These are phyloP conservation scores for Echium plantagineum DNA, from an alignment of 257 asterid genomes.

Conservation along the genomic window DNA sequence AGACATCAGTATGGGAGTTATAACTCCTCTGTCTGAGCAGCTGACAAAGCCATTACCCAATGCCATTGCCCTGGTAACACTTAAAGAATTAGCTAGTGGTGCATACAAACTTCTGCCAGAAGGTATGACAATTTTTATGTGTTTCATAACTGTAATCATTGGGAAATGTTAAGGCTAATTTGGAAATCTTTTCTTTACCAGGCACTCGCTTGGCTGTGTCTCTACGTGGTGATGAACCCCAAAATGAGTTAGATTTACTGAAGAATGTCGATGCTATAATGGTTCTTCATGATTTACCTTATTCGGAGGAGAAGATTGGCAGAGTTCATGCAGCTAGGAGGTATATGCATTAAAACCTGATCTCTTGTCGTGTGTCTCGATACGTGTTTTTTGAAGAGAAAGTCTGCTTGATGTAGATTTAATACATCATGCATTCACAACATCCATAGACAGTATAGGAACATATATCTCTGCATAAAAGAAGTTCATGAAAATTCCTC, in stretches of 20 bases:
- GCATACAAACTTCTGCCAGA: slow-evolving; percentile 86
- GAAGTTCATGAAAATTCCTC: too few species aligned
- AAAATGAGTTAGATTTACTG: slow-evolving; percentile 62
- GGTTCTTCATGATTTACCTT: slow-evolving; percentile 79
- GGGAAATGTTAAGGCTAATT: slow-evolving; percentile 10
- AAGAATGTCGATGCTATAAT: slow-evolving; percentile 58
- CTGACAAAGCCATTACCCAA: slow-evolving; percentile 79
- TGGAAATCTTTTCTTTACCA: slow-evolving; percentile 19
- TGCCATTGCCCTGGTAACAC: slow-evolving; percentile 68
- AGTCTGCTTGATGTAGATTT: too few species aligned
- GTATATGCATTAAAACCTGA: slow-evolving; percentile 17
- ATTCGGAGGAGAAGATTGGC: slow-evolving; percentile 65
- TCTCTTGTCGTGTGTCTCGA: too few species aligned
- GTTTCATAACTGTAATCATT: neutral
- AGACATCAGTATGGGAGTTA: slow-evolving; percentile 93
- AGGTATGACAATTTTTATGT: slow-evolving; percentile 29
- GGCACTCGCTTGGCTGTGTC: slow-evolving; percentile 79
- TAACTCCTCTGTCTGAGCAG: slow-evolving; percentile 87
- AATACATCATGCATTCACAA: too few species aligned
- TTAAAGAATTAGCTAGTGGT: slow-evolving; percentile 69
- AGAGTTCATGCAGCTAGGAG: slow-evolving; percentile 95
- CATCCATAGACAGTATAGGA: too few species aligned
- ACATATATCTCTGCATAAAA: too few species aligned
- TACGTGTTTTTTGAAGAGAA: too few species aligned
- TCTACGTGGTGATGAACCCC: slow-evolving; percentile 71